Percentiles rank a stretch among this genome's conserved stretches.
phyloP scores from a whole-genome alignment of 768 basidiomycete genomes.

The Boletus tylopilopsis region DNA sequence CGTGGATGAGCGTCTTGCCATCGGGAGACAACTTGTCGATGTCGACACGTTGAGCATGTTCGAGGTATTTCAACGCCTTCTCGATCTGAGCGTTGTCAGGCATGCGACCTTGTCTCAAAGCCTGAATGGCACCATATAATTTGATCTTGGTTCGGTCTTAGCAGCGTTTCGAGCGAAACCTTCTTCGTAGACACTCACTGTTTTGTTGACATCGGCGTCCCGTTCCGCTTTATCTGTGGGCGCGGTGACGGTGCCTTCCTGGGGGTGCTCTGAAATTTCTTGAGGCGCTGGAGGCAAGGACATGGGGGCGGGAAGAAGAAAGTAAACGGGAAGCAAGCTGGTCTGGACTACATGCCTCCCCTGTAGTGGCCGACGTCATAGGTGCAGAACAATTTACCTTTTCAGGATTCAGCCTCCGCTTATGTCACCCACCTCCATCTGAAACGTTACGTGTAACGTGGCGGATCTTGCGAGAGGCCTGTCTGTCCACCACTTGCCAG shows the following conservation, averaged over 20 bases:
- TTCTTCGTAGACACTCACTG: slow-evolving; percentile 35
- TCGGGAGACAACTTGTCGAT: slow-evolving; percentile 66
- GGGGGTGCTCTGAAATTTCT: slow-evolving; percentile 59
- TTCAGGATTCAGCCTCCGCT: too few species aligned
- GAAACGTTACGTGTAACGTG: too few species aligned
- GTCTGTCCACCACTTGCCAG: too few species aligned
- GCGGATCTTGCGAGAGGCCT: too few species aligned
- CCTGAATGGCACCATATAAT: slow-evolving; percentile 77
- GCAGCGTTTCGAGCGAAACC: not conserved
- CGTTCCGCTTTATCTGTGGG: slow-evolving; percentile 59
- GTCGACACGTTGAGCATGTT: slow-evolving; percentile 57
- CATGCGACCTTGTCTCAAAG: slow-evolving; percentile 73
- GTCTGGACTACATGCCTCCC: slow-evolving; percentile 8
- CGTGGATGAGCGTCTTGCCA: slow-evolving; percentile 71
- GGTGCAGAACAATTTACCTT: slow-evolving; percentile 4
- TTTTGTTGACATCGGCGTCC: slow-evolving; percentile 77
- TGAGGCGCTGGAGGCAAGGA: slow-evolving; percentile 61
- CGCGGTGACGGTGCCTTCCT: slow-evolving; percentile 55
- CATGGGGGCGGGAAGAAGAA: slow-evolving; percentile 36
- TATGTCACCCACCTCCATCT: too few species aligned
- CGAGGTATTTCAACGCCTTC: slow-evolving; percentile 62
- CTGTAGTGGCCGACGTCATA: slow-evolving; percentile 22
- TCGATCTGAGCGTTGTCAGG: slow-evolving; percentile 83
- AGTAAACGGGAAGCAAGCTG: not conserved
- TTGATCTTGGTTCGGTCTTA: slow-evolving; percentile 40